Evolutionary conservation across 805 yeast species (phyloP).

Genomic region (Schwanniomyces polymorphus): DNA sequence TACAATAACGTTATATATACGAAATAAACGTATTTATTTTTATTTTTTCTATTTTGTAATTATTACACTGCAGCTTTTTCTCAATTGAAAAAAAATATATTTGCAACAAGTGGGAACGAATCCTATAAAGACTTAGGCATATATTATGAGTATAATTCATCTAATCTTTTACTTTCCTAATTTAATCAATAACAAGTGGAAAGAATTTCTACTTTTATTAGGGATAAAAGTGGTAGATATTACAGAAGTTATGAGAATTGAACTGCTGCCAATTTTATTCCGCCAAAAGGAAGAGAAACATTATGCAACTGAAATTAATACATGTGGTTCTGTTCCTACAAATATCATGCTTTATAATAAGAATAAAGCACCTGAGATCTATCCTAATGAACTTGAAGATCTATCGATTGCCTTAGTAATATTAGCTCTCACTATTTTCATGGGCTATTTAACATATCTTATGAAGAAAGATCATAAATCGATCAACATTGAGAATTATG

Average conservation of each 20-base stretch:
- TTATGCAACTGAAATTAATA: too few relatives aligned
- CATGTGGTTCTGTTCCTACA: too few relatives aligned
- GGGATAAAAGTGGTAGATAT: not conserved
- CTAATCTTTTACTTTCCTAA: not conserved
- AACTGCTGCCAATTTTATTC: not conserved
- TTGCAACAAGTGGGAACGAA: not conserved
- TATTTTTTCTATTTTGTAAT: not conserved
- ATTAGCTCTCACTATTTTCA: not conserved
- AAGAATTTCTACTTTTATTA: not conserved
- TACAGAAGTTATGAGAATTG: not conserved
- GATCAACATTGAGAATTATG: not conserved
- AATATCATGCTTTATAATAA: too few relatives aligned
- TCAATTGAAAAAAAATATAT: not conserved
- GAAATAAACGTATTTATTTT: not conserved
- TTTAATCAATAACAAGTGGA: not conserved
- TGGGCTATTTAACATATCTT: not conserved
- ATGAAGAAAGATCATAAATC: not conserved
- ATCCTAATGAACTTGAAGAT: not conserved
- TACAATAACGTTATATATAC: not conserved
- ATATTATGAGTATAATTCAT: not conserved
- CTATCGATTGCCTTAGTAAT: not conserved
- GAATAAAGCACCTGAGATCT: not conserved
- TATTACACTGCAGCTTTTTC: not conserved
- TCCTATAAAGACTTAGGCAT: too few relatives aligned
- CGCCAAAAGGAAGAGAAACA: not conserved